A percentile compares a stretch with the other conserved stretches of the same genome.
phyloP scores from a whole-genome alignment of 352 stramenopile genomes.

The Elongisporangium anandrum region DNA sequence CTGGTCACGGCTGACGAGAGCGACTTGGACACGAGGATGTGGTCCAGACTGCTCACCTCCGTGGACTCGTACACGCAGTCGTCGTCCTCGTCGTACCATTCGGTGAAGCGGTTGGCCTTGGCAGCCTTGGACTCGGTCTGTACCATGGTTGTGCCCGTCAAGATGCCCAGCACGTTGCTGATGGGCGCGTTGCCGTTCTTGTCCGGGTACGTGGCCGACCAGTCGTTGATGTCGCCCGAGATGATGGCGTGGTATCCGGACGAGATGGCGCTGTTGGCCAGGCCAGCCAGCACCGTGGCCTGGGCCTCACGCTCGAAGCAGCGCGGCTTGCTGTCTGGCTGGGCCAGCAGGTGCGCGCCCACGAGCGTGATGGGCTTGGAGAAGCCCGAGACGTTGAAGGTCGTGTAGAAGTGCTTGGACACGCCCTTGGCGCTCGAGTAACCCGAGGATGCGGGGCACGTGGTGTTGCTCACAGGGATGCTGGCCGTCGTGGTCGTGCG shows the following conservation, averaged over 20 bases:
- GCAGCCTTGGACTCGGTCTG: slow-evolving; percentile 33
- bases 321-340: slow-evolving; percentile 44
- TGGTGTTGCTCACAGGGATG: slow-evolving; percentile 51
- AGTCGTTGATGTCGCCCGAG: slow-evolving; percentile 72
- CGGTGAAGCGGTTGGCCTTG: slow-evolving; percentile 41
- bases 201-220: slow-evolving; percentile 37
- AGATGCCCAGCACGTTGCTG: slow-evolving; percentile 43
- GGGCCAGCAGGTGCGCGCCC: slow-evolving; percentile 56
- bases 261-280: slow-evolving; percentile 34
- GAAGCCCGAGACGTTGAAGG: slow-evolving; percentile 59
- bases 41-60: slow-evolving; percentile 50
- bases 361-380: slow-evolving; percentile 65
- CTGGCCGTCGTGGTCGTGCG: slow-evolving; percentile 25
- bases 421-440: slow-evolving; percentile 44
- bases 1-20: slow-evolving; percentile 30
- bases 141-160: slow-evolving; percentile 37
- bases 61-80: slow-evolving; percentile 46
- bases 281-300: slow-evolving; percentile 39
- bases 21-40: slow-evolving; percentile 60
- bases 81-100: slow-evolving; percentile 63
- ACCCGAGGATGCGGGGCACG: slow-evolving; percentile 35
- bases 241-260: slow-evolving; percentile 54
- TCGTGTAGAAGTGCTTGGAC: slow-evolving; percentile 72
- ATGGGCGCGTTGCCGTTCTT: slow-evolving; percentile 62
- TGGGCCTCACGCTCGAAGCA: slow-evolving; percentile 64